Evolutionary conservation across 306 rosid genomes (phyloP).

Genomic region (Cicer yamashitae): DNA sequence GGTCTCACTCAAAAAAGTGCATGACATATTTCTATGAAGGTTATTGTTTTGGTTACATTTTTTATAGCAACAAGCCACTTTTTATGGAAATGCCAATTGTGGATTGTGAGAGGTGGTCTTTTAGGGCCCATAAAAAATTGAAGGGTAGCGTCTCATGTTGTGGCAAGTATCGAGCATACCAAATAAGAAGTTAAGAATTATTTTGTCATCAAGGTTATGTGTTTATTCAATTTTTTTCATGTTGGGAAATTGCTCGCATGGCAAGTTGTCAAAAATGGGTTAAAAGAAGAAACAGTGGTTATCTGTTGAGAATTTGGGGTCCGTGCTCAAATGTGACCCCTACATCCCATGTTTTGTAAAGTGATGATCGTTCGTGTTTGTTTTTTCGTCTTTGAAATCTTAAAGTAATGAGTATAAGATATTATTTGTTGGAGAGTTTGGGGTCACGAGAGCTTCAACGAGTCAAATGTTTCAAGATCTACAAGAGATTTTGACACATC

Average conservation of each 20-base stretch:
- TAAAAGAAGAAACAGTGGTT: constrained; percentile 33
- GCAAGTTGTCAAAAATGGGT: constrained; percentile 41
- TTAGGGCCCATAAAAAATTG: constrained; percentile 32
- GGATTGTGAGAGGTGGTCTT: constrained; percentile 10
- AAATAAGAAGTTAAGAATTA: constrained; percentile 39
- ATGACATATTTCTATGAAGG: constrained; percentile 21
- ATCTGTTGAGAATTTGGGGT: constrained; percentile 17
- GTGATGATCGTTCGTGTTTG: too few relatives aligned
- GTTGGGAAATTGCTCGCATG: constrained; percentile 53
- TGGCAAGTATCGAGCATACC: constrained; percentile 48
- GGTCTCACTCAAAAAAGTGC: constrained; percentile 39
- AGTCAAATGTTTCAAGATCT: too few relatives aligned
- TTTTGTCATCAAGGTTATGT: constrained; percentile 47
- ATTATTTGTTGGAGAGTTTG: too few relatives aligned
- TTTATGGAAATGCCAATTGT: constrained; percentile 42
- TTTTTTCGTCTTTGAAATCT: too few relatives aligned
- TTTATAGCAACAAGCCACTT: constrained; percentile 30
- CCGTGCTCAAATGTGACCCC: constrained; percentile 37
- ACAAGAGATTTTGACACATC: too few relatives aligned
- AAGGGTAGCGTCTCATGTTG: constrained; percentile 51
- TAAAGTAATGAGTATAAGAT: too few relatives aligned
- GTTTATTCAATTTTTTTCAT: constrained; percentile 36
- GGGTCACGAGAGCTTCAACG: accelerated
- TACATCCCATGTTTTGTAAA: constrained; percentile 31
- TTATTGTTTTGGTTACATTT: constrained; percentile 38